A percentile compares a stretch with the other conserved stretches of the same genome.
These are phyloP conservation scores for Solanum megistacrolobum DNA, from an alignment of 257 asterid genomes.

Conservation along the genomic window DNA sequence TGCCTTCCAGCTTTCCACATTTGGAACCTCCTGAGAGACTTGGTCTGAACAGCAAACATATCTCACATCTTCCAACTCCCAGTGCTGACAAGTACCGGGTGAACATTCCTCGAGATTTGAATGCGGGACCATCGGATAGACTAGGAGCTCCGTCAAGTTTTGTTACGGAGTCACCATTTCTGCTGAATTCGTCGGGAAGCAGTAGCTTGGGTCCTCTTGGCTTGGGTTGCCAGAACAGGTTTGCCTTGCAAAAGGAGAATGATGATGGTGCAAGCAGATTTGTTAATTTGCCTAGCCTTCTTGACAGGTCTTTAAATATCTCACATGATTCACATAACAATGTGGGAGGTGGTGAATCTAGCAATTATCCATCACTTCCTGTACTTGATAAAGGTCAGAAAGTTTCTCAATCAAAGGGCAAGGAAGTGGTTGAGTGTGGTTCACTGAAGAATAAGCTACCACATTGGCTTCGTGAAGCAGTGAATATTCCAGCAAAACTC, in stretches of 20 bases:
- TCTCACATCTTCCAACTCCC: conserved; percentile 40
- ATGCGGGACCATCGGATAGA: conserved; percentile 32
- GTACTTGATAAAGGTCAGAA: conserved; percentile 16
- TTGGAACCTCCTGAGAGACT: conserved; percentile 31
- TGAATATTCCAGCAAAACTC: conserved; percentile 39
- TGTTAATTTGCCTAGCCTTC: conserved; percentile 35
- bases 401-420: conserved; percentile 37
- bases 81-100: conserved; percentile 28
- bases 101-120: conserved; percentile 40
- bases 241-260: conserved; percentile 11
- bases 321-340: conserved; percentile 15
- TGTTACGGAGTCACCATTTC: conserved; percentile 35
- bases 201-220: conserved; percentile 43
- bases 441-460: conserved; percentile 58
- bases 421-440: conserved; percentile 33
- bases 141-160: conserved; percentile 29
- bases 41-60: conserved; percentile 8
- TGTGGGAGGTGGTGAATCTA: conserved; percentile 30
- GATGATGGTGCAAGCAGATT: conserved; percentile 24
- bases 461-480: conserved; percentile 96
- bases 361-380: conserved; percentile 11
- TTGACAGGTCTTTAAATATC: conserved; percentile 10
- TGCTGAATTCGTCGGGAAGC: conserved; percentile 50
- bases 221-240: conserved; percentile 7
- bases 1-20: conserved; percentile 30